Base-by-base conservation (phyloP, 495 filamentous ascomycete genomes). In the Aspergillus incahuasiensis region DNA sequence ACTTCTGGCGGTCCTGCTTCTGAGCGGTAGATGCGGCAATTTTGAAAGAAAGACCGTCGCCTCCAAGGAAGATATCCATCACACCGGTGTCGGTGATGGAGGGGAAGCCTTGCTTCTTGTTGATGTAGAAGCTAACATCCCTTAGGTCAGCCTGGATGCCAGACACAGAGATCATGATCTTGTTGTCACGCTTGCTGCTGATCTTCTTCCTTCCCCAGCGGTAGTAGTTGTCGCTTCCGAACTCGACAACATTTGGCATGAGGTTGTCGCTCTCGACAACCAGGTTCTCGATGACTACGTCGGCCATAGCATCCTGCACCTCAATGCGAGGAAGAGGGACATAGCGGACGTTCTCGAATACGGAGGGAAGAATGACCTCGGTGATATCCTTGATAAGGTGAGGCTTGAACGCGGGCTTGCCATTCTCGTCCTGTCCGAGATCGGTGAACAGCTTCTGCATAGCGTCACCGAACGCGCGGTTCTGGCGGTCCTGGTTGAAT, bases 201-300 rank as follows among this genome's bases (percentile, higher is more conserved):
- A 86, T 77, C 55, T 79, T 81, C 86, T 94, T 96, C 62, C 94
- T 90, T 20, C 94, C 95, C 82, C 88, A 97, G 57, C 89, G 86
- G 82, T 91, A 91, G 77, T 95, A 95, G 75, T 97, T 96, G 73
- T 98, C 92, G 66, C 82, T 89, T 44, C 84, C 84, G 62, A 97
- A 82, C 64, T 98, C 95, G 22, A 97, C 72, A 2, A 95, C 84
- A 68, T 98, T 98, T 38, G 94, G 94, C 81, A 94, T 90, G 60
- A 98, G 82, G 73, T 98, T 98, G 74, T 97, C 94, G 56, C 90
- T 90, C 74, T 98, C 94, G 59, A 98, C 81, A 40, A 95, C 85
- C 22, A 98, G 77, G 68, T 98, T 98, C 76, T 98, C 94, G 39
- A 98, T 78, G 15, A 97, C 73, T 47, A 87, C 89, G 71, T 98